Percentiles rank a stretch among this genome's conserved stretches.
These are phyloP conservation scores for Myriosclerotinia duriaeana DNA, from an alignment of 2,329 filamentous ascomycete species.

Conservation along the genomic window DNA sequence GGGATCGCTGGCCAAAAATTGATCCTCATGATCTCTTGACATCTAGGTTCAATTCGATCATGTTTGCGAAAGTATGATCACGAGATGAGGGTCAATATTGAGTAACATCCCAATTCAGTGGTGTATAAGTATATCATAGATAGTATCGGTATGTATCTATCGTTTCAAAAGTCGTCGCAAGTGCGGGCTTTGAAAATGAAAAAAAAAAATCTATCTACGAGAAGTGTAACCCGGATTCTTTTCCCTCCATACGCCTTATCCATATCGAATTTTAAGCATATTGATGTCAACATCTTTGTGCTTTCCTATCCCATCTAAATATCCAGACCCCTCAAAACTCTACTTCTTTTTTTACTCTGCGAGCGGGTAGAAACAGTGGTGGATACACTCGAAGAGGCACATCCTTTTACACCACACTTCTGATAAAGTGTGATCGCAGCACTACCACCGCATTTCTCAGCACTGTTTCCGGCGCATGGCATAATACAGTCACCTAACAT, in stretches of 20 bases:
- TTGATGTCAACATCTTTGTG: neutral
- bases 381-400: neutral
- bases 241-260: neutral
- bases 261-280: neutral
- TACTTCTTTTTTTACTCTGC: slow-evolving; percentile 7
- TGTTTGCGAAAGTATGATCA: no score
- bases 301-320: neutral
- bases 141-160: neutral
- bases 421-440: slow-evolving; percentile 21
- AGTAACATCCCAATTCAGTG: no score
- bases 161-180: neutral
- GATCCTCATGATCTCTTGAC: neutral
- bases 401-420: slow-evolving; percentile 6
- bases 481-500: slow-evolving; percentile 16
- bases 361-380: neutral
- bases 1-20: neutral
- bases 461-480: slow-evolving; percentile 20
- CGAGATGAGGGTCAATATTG: no score
- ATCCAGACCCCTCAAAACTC: neutral
- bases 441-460: slow-evolving; percentile 21
- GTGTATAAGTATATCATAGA: neutral
- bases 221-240: neutral
- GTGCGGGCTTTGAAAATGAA: accelerated
- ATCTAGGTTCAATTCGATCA: neutral
- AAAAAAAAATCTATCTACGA: neutral